phyloP scores from a whole-genome alignment of 2,329 filamentous ascomycete genomes.

The Exophiala aquamarina region DNA sequence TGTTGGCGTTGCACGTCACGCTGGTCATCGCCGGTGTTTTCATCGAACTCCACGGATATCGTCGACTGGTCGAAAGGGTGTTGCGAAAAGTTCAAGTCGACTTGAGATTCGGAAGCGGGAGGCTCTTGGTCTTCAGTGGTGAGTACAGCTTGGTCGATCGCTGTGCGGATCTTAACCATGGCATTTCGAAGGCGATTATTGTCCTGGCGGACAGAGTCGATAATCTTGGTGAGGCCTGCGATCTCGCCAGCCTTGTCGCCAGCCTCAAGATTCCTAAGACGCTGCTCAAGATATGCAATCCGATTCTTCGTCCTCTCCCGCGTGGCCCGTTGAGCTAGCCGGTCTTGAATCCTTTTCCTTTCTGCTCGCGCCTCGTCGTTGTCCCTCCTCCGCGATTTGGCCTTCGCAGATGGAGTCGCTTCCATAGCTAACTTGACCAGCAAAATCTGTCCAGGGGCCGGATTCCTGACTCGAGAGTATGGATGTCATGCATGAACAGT shows the following conservation, averaged over 20 bases:
- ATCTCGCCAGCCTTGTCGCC: constrained; percentile 14
- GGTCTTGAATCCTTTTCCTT: constrained; percentile 18
- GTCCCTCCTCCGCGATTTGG: constrained; percentile 8
- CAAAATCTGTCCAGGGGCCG: constrained; percentile 36
- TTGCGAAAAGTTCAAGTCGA: not conserved
- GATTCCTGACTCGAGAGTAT: not conserved
- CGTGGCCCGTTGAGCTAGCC: constrained; percentile 26
- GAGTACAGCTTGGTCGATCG: constrained; percentile 14
- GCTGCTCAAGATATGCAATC: constrained; percentile 19
- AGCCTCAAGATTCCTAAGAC: constrained; percentile 15
- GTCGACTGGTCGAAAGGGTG: not conserved
- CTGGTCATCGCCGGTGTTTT: not conserved
- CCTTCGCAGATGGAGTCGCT: not conserved
- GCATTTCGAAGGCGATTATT: constrained; percentile 16
- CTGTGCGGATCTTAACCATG: constrained; percentile 17
- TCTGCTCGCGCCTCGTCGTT: constrained; percentile 14
- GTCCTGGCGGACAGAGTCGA: constrained; percentile 16
- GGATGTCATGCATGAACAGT: not conserved
- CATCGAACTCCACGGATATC: too few species aligned
- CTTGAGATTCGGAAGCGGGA: not conserved
- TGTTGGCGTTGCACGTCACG: not conserved
- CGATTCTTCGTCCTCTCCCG: constrained; percentile 26
- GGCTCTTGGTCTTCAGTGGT: constrained; percentile 6
- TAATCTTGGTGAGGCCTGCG: constrained; percentile 14
- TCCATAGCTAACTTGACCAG: constrained; percentile 1